Base-by-base conservation (phyloP, 2,329 filamentous ascomycete species). In the Coccinonectria pachysandricola region DNA sequence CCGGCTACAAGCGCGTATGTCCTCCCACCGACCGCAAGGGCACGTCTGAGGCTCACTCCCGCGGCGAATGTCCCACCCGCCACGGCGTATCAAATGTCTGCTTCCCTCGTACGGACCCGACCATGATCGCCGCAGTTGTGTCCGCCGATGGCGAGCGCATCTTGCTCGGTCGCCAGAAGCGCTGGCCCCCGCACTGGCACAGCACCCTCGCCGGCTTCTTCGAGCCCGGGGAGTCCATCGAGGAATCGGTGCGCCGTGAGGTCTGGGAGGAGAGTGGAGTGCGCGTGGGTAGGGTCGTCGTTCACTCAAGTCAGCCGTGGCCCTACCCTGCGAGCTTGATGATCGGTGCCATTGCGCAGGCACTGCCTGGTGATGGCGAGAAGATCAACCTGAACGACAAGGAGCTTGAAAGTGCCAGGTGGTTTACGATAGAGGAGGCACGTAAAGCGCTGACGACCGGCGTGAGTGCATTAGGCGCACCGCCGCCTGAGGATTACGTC, bases 81-180 rank as follows among this genome's bases (percentile, higher is more conserved):
- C 79, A 75, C 19, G 86, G 84, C 14, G 62, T 98, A 23, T 93
- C 86, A 16, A 98, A 98, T 57, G 67, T 95, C 27, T 79, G 71
- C 48, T 96, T 95, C 64, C 88, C 88, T 3, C 75, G 87, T 26
- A 95, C 88, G 2, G 87, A 95, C 45, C 86, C 87, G 1, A 93
- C 85, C 15, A 86, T 96, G 52, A 98, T 98, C 57, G 87, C 92
- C 59, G 88, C 87, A 1, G 79, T 95, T 8, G 72, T 96, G 16
- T 92, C 81, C 27, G 66, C 77, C 26, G 83, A 92, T 42, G 80
- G 80, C 25, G 70, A 77, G 39, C 73, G 75, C 35, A 60, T 94
- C 19, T 71, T 98, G 6, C 77, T 98, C 1, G 91, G 91, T 19
- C 77, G 91, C 9, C 75, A 83, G 48, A 82, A 81, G 56, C 71